phyloP scores from a whole-genome alignment of 2,329 filamentous ascomycete genomes.

The Shiraia bambusicola region DNA sequence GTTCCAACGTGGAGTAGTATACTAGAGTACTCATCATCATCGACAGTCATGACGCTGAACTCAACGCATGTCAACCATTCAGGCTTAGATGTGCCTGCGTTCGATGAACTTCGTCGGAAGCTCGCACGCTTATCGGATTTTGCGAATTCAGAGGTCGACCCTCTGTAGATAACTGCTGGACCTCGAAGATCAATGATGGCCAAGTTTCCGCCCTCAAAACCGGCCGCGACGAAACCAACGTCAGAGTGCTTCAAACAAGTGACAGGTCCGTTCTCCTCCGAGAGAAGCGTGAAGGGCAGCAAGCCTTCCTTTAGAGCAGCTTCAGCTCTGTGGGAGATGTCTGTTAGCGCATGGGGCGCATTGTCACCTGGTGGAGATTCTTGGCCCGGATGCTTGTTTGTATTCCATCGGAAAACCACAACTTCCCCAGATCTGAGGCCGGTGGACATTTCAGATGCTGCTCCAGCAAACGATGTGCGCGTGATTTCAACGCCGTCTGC shows the following conservation, averaged over 20 bases:
- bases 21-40: conserved; percentile 92
- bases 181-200: conserved; percentile 86
- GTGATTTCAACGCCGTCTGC: conserved; percentile 75
- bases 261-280: conserved; percentile 80
- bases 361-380: conserved; percentile 58
- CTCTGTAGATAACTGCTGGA: conserved; percentile 78
- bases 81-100: conserved; percentile 48
- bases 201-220: conserved; percentile 79
- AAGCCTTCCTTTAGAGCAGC: conserved; percentile 74
- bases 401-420: conserved; percentile 83
- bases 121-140: conserved; percentile 76
- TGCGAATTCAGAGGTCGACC: conserved; percentile 69
- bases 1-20: conserved; percentile 92
- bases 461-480: conserved; percentile 76
- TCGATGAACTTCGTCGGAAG: conserved; percentile 59
- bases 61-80: conserved; percentile 84
- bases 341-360: conserved; percentile 59
- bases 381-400: conserved; percentile 70
- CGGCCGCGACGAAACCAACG: conserved; percentile 86
- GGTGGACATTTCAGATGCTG: conserved; percentile 79
- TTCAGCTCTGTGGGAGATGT: conserved; percentile 73
- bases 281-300: conserved; percentile 76
- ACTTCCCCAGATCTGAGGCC: conserved; percentile 83
- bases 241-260: conserved; percentile 83
- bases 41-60: conserved; percentile 86